Base-by-base conservation (phyloP, 257 asterid species). In the Echites panduratus region DNA sequence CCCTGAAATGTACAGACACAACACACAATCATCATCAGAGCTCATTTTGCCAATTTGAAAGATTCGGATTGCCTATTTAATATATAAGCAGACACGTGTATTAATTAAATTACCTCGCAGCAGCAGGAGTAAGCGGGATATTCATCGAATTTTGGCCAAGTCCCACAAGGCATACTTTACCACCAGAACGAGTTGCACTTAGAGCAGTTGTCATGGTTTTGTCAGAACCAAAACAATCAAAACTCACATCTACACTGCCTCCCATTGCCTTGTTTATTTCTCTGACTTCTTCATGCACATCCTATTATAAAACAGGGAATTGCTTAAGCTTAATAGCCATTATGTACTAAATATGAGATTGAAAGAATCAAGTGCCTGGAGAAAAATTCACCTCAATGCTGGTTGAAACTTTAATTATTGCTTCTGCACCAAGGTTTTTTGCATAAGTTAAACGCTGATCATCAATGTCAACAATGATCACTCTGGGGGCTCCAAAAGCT, bases 151-250 rank as follows among this genome's bases (percentile, higher is more conserved):
- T 76, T 74, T 89, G 96, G 9, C 95, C 97, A 82, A 94, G 66
- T 20, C 99, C 97, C n/a, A 91, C 97, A 14, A 91, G 96, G 79
- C 97, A 91, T 76, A 94, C 97, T 81, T 85, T 89, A n/a, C 99
- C 97, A 66, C 99, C 97, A 0, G 97, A 73, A 22, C 82, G 74
- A 56, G 97, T 94, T 26, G 97, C 97, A 10, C 81, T 79, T n/a
- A 94, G 87, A 45, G 96, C 97, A 0, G 96, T 91, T 9, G 96
- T 75, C 99, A 94, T 91, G 26, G 97, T 94, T 70, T 94, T 94
- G 62, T 73, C 85, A 50, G 89, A 85, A 20, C 99, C 97, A 4
- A 92, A 96, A 80, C 99, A 94, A 79, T 94, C 99, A 45, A 94
- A 84, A 65, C 81, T 88, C 72, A 87, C 82, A 68, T 88, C 83